Evolutionary conservation across 805 yeast species (phyloP), one percentile per base, ranked within the genome.

Genomic region (Sungouiozyma intestinalis): DNA sequence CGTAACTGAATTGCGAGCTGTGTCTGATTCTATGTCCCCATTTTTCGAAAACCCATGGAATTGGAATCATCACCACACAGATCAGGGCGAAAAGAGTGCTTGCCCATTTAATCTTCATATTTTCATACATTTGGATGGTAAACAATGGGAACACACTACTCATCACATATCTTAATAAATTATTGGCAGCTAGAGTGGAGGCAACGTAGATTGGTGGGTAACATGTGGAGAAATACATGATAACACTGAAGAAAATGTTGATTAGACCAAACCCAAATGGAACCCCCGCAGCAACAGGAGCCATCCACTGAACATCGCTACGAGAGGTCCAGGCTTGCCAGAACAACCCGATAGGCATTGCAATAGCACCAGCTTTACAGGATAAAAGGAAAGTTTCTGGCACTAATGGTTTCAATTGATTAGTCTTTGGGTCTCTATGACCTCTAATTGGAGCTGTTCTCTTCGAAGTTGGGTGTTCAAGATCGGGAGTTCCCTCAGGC

Each of bases 161-260:
- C 47, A 82, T 58, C 27, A 80, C 50, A 57, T 85, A 85, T 64
- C 96, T 74, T 44, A 80, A 62, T 54, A 87, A 67, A 58, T 84
- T 85, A 64, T 86, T 87, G 13, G 95, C 95, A 31, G 95, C 95
- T 47, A 85, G 62, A 3, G 94, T 90, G n/a, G 90, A 79, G 0
- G 95, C 95, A 17, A 85, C 81, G 29, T 73, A 72, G 29, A 77
- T 62, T 38, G 90, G 86, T 20, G 92, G 90, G 60, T 77, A 84
- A 3, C 82, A 60, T 70, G 77, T 69, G 31, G 83, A 67, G 60
- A 83, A 80, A 58, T 83, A 84, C 38, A 77, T 72, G 54, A 83
- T 68, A 38, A 77, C 74, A 16, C 84, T 67, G 62, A 83, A 80
- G 67, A 84, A 84, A 40, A 84, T 73, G 52, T 82, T 64, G 42